Evolutionary conservation across 768 basidiomycete genomes (phyloP).

Genomic region (Leucogyrophana mollusca): DNA sequence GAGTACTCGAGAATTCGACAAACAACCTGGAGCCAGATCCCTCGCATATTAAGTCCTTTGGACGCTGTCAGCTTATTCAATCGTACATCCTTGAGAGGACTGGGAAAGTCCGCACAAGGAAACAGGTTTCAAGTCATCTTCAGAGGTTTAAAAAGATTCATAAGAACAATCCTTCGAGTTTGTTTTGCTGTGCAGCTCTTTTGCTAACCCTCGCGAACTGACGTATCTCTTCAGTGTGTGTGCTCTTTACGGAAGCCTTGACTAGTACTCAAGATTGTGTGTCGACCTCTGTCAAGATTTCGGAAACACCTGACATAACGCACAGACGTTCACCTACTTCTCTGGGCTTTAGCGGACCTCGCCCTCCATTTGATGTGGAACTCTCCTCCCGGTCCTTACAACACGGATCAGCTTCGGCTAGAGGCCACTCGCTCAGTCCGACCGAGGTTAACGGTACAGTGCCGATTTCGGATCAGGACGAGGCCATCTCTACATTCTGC

Average conservation of each 20-base stretch:
- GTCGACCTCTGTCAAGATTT: too few relatives aligned
- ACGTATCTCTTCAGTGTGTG: slow-evolving; percentile 14
- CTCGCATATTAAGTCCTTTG: slow-evolving; percentile 26
- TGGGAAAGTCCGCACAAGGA: slow-evolving; percentile 36
- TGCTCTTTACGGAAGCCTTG: slow-evolving; percentile 23
- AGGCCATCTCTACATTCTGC: neutral
- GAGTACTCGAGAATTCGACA: slow-evolving; percentile 10
- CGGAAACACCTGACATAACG: too few relatives aligned
- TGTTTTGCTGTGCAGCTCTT: slow-evolving; percentile 10
- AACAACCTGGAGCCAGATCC: slow-evolving; percentile 11
- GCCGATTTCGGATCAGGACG: slow-evolving; percentile 1
- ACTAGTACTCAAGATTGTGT: too few relatives aligned
- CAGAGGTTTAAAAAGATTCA: slow-evolving; percentile 35
- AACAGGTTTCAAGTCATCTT: slow-evolving; percentile 40
- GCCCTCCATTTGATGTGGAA: too few relatives aligned
- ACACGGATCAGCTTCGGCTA: too few relatives aligned
- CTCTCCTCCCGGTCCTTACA: too few relatives aligned
- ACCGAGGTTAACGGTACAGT: neutral
- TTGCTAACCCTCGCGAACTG: neutral
- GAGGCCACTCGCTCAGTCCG: too few relatives aligned
- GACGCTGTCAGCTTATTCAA: slow-evolving; percentile 39
- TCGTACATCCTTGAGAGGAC: slow-evolving; percentile 37
- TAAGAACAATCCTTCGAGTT: slow-evolving; percentile 30
- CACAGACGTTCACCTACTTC: too few relatives aligned
- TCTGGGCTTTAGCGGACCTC: too few relatives aligned